Evolutionary conservation across 495 filamentous ascomycete species (phyloP).

Genomic region (Thermothielavioides terrestris): DNA sequence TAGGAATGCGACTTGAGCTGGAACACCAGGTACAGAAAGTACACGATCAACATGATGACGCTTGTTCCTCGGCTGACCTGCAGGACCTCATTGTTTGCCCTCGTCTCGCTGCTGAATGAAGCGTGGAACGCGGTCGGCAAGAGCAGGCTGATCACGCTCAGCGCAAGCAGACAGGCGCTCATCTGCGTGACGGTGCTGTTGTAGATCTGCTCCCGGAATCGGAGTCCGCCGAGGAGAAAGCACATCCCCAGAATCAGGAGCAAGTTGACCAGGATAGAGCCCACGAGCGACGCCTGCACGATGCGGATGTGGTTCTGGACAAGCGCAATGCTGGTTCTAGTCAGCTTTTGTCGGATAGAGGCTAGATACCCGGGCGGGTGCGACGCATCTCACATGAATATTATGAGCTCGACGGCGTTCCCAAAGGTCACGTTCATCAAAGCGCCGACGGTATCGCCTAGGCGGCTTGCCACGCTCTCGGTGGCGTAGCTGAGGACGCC

Average conservation of each 20-base stretch:
- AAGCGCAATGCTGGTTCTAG: constrained; percentile 50
- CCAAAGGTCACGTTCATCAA: constrained; percentile 83
- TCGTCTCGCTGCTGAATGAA: constrained; percentile 55
- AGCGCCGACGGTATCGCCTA: constrained; percentile 75
- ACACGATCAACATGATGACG: constrained; percentile 77
- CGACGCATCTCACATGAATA: constrained; percentile 17
- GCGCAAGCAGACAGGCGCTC: constrained; percentile 83
- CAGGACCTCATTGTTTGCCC: constrained; percentile 61
- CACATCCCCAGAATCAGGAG: constrained; percentile 87
- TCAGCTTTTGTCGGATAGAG: neutral
- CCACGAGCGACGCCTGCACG: constrained; percentile 80
- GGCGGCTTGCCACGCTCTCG: constrained; percentile 65
- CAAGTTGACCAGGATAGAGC: constrained; percentile 81
- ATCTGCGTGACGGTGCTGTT: constrained; percentile 93
- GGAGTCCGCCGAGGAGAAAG: constrained; percentile 76
- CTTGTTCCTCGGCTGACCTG: constrained; percentile 86
- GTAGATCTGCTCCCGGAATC: constrained; percentile 88
- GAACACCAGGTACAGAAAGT: constrained; percentile 78
- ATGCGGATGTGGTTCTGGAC: constrained; percentile 76
- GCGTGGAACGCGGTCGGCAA: constrained; percentile 86
- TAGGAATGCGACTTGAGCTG: constrained; percentile 89
- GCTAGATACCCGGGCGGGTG: neutral
- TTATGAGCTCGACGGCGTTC: constrained; percentile 60
- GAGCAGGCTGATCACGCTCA: constrained; percentile 79
- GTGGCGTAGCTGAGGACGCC: constrained; percentile 73